These are phyloP conservation scores for Bondarzewia mesenterica DNA, from an alignment of 1,284 basidiomycete genomes.

Conservation along the genomic window DNA sequence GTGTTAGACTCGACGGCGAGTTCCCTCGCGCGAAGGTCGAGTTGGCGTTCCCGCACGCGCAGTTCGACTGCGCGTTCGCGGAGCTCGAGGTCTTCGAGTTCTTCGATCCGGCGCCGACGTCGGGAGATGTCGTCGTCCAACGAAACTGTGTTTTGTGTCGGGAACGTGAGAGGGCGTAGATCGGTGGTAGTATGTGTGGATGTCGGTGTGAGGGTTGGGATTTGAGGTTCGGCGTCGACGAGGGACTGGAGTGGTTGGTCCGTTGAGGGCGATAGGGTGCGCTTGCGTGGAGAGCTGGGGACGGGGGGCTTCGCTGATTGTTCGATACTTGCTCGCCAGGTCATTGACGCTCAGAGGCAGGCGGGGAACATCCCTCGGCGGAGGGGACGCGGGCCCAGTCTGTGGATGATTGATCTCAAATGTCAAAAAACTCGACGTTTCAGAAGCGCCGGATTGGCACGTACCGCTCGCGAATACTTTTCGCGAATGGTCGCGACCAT, in stretches of 20 bases:
- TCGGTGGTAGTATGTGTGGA: slow-evolving; percentile 4
- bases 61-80: slow-evolving; percentile 48
- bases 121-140: slow-evolving; percentile 19
- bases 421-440: not conserved
- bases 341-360: slow-evolving; percentile 56
- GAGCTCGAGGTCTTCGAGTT: slow-evolving; percentile 41
- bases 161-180: not conserved
- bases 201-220: not conserved
- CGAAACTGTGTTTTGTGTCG: slow-evolving; percentile 8
- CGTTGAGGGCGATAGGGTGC: not conserved
- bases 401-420: slow-evolving; percentile 18
- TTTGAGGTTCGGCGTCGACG: not conserved
- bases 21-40: slow-evolving; percentile 36
- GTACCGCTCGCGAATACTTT: slow-evolving; percentile 49
- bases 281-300: not conserved
- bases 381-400: slow-evolving; percentile 44
- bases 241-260: not conserved
- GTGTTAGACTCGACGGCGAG: not conserved
- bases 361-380: slow-evolving; percentile 52
- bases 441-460: no score
- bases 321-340: slow-evolving; percentile 58
- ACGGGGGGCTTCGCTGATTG: slow-evolving; percentile 10
- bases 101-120: slow-evolving; percentile 39
- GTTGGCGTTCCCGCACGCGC: slow-evolving; percentile 49
- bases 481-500: slow-evolving; percentile 63